Percentiles rank a stretch among this genome's conserved stretches.
These are phyloP conservation scores for Camelina neglecta DNA, from an alignment of 345 rosid genomes.

Conservation along the genomic window DNA sequence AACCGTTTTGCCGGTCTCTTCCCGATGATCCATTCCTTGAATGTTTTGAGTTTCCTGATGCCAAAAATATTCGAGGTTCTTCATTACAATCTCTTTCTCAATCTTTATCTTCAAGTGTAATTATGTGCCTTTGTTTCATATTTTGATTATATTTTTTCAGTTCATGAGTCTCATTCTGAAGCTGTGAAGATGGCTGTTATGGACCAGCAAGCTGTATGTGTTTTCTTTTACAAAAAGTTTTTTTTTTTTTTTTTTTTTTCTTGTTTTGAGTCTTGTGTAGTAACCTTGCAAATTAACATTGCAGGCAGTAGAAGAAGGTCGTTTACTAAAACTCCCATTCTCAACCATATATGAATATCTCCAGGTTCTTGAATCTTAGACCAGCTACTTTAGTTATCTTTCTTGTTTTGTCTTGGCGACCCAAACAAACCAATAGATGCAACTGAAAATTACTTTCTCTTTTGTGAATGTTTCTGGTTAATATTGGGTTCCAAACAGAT, in stretches of 20 bases:
- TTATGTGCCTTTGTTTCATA: neutral
- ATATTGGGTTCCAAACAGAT: constrained; percentile 50
- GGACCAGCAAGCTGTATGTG: constrained; percentile 68
- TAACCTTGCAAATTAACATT: constrained; percentile 30
- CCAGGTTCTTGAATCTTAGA: constrained; percentile 57
- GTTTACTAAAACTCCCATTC: constrained; percentile 81
- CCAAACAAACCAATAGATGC: neutral
- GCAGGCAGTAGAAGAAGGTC: constrained; percentile 70
- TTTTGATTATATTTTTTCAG: constrained; percentile 55
- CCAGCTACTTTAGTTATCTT: constrained; percentile 5
- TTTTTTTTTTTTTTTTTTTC: neutral
- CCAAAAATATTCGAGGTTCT: constrained; percentile 62
- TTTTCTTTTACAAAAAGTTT: constrained; percentile 20
- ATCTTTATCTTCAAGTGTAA: neutral
- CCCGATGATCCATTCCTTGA: constrained; percentile 85
- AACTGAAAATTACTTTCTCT: constrained; percentile 1
- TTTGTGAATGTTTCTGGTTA: constrained; percentile 31
- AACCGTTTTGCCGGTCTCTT: constrained; percentile 80
- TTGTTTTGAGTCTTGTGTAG: neutral
- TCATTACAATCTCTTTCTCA: neutral
- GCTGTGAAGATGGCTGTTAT: constrained; percentile 76
- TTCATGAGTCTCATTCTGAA: constrained; percentile 58
- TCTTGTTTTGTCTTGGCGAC: neutral
- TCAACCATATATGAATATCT: constrained; percentile 93
- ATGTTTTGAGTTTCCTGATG: constrained; percentile 66